Evolutionary conservation across 1,139 yeast species (phyloP), one percentile per base, ranked within the genome.

Genomic region (Candida neerlandica): DNA sequence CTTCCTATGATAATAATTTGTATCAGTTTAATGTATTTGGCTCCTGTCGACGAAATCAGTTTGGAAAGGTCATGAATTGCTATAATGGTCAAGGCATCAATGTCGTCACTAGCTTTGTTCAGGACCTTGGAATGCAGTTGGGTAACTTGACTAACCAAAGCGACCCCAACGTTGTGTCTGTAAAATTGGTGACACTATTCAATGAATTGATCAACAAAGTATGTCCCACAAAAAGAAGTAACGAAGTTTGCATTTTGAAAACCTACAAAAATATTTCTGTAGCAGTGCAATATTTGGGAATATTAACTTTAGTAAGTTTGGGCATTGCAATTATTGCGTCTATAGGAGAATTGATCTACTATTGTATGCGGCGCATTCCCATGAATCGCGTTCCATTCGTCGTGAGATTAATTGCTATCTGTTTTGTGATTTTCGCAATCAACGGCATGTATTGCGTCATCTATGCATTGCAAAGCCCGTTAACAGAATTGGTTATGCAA

Each of bases 101-200:
- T 59, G 57, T 80, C 9, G 62, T 77, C 19, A 67, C 79, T 4
- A 73, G 76, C 14, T 62, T 81, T 14, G 67, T 81, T 12, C 67
- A 74, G 49, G 86, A 82, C 62, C 67, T 82, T 15, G 84, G 83
- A 0, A 65, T 65, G 2, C 81, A 80, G 54, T 59, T 82, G 37
- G 79, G 78, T 1, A 57, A 58, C 21, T 64, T 77, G 21, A 73
- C 82, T 5, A 66, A 65, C 5, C 67, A 71, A 2, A 60, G 63
- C 27, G 68, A 75, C 52, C 64, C 78, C 1, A 61, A 59, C 2
- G 66, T 62, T 15, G 66, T 80, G 52, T 77, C 81, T 2, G 64
- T 69, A 19, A 69, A 78, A 11, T 67, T 81, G 51, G 76, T 71
- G 4, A 52, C 53, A 52, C 52, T 64, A 48, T 51, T 41, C 40